Conservation (phyloP, 2,329 filamentous ascomycete species). For the Trichoderma gracile region DNA sequence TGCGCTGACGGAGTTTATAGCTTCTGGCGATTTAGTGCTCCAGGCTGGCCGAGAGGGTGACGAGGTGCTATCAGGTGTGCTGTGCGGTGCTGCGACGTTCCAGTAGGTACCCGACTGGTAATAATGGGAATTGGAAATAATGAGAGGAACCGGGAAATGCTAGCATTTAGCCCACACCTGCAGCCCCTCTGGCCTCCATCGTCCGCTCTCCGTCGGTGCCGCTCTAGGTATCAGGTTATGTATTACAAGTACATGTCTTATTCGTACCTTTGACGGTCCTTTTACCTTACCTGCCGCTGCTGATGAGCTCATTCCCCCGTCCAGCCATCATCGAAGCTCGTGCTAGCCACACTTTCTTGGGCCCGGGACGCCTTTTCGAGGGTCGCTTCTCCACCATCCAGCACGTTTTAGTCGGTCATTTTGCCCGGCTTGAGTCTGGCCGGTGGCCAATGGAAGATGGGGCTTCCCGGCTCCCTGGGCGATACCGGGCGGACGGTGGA, state of each 20-base stretch:
- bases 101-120: too few relatives aligned
- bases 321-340: slow-evolving; percentile 11
- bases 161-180: slow-evolving; percentile 3
- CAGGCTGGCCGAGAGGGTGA: too few relatives aligned
- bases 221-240: too few relatives aligned
- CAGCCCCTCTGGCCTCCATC: not conserved
- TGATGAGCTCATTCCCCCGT: too few relatives aligned
- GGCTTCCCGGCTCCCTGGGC: not conserved
- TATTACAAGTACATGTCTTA: not conserved
- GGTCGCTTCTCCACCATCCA: slow-evolving; percentile 10
- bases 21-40: slow-evolving; percentile 4
- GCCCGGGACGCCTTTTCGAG: not conserved
- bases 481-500: not conserved
- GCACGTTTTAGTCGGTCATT: not conserved
- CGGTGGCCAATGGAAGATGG: not conserved
- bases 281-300: not conserved
- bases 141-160: too few relatives aligned
- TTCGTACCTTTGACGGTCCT: too few relatives aligned
- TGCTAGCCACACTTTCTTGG: not conserved
- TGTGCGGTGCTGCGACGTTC: not conserved
- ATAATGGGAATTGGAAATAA: too few relatives aligned
- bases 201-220: slow-evolving; percentile 16
- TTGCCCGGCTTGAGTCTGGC: slow-evolving; percentile 14
- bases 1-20: slow-evolving; percentile 25
- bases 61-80: too few relatives aligned